Evolutionary conservation across 805 yeast species (phyloP).

Genomic region (Starmerella sp.): DNA sequence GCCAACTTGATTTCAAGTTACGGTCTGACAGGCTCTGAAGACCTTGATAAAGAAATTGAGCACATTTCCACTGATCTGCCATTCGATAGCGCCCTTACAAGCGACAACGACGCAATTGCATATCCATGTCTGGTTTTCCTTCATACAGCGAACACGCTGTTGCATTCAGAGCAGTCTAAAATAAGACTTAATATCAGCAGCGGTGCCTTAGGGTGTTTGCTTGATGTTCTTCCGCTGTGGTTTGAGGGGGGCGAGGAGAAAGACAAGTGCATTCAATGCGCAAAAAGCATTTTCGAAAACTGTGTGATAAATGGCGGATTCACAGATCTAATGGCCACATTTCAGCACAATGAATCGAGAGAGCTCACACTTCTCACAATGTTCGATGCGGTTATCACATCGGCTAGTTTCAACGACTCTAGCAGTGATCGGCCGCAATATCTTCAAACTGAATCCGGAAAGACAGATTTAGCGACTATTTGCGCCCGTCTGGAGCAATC

Average conservation of each 20-base stretch:
- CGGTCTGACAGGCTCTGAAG: neutral
- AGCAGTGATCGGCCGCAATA: neutral
- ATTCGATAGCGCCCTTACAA: neutral
- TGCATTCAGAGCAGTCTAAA: neutral
- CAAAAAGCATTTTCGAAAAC: neutral
- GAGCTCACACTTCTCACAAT: neutral
- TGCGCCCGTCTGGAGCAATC: neutral
- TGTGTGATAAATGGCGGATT: neutral
- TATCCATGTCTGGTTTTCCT: neutral
- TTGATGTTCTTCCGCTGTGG: neutral
- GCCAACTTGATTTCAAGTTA: slow-evolving; percentile 7
- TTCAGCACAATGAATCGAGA: neutral
- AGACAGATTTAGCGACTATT: neutral
- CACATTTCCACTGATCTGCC: neutral
- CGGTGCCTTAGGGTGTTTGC: neutral
- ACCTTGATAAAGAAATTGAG: neutral
- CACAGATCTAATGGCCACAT: neutral
- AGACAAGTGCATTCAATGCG: neutral
- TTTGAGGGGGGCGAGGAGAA: neutral
- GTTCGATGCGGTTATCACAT: neutral
- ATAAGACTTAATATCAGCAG: neutral
- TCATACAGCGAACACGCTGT: neutral
- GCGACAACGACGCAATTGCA: neutral
- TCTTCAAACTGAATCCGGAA: neutral
- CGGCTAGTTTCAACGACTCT: neutral